Percentiles rank a stretch among this genome's conserved stretches.
These are phyloP conservation scores for Arbutus unedo DNA, from an alignment of 148 eudicot species.

Conservation along the genomic window DNA sequence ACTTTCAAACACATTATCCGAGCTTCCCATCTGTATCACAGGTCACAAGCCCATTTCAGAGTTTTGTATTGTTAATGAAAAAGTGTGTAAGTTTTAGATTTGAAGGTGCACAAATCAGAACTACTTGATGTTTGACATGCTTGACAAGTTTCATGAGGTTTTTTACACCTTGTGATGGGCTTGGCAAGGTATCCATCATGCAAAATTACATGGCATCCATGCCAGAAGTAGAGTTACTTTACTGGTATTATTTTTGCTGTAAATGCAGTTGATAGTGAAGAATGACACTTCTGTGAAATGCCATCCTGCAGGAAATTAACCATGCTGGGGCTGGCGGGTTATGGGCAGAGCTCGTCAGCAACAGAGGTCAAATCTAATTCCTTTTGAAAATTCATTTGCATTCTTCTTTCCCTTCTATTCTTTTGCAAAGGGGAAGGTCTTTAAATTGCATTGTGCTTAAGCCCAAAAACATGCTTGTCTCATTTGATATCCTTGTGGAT, in stretches of 20 bases:
- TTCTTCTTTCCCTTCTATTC: not conserved
- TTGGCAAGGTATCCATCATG: not conserved
- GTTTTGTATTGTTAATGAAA: not conserved
- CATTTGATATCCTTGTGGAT: not conserved
- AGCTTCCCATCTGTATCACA: not conserved
- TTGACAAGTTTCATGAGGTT: not conserved
- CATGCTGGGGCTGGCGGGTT: constrained; percentile 97
- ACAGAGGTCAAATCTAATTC: constrained; percentile 54
- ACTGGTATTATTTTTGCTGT: not conserved
- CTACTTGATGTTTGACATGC: not conserved
- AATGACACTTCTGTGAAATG: constrained; percentile 10
- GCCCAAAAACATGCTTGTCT: not conserved
- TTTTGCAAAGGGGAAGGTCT: not conserved
- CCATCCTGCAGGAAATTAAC: constrained; percentile 69
- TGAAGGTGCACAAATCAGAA: not conserved
- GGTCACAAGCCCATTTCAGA: not conserved
- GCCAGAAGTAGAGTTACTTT: not conserved
- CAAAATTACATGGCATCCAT: not conserved
- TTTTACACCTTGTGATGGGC: not conserved
- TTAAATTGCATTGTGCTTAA: not conserved
- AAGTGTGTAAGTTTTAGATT: too few species aligned
- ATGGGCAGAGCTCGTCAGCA: constrained; percentile 92
- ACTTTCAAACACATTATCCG: not conserved
- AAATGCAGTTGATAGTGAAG: not conserved
- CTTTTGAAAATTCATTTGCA: not conserved